Conservation (phyloP, 306 rosid genomes). For the Acacia melanoxylon region DNA sequence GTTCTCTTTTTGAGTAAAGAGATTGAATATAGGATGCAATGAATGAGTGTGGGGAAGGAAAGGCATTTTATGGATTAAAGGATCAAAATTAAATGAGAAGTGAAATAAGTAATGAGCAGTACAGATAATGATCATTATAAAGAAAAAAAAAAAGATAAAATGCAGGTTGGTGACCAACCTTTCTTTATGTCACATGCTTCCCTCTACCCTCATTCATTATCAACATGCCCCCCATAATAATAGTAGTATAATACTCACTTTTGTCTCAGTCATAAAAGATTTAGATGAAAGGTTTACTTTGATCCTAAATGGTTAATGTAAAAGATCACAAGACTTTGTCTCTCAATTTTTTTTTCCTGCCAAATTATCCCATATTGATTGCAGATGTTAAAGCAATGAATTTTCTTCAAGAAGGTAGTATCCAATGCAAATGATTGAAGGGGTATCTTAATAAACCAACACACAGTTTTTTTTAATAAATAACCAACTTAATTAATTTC, state of each 20-base stretch:
- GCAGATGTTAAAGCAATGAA: no score
- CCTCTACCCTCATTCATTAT: neutral
- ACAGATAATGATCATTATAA: neutral
- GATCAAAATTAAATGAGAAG: neutral
- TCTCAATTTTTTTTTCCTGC: no score
- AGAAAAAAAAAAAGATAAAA: neutral
- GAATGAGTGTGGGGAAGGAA: neutral
- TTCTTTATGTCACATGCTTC: constrained; percentile 19
- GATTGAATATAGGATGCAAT: neutral
- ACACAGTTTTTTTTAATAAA: no score
- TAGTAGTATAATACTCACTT: neutral
- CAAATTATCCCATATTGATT: no score
- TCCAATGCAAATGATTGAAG: no score
- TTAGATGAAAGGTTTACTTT: no score
- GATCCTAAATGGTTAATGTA: no score
- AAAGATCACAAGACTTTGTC: no score
- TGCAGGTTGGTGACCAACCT: constrained; percentile 37
- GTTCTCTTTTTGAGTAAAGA: neutral
- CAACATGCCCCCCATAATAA: neutral
- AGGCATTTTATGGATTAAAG: neutral
- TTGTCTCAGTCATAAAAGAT: no score
- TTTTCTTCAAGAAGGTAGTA: no score
- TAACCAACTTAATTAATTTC: no score
- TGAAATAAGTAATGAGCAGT: neutral
- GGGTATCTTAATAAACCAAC: no score